Evolutionary conservation across 495 filamentous ascomycete species (phyloP).

Genomic region (Neurospora cerealis): DNA sequence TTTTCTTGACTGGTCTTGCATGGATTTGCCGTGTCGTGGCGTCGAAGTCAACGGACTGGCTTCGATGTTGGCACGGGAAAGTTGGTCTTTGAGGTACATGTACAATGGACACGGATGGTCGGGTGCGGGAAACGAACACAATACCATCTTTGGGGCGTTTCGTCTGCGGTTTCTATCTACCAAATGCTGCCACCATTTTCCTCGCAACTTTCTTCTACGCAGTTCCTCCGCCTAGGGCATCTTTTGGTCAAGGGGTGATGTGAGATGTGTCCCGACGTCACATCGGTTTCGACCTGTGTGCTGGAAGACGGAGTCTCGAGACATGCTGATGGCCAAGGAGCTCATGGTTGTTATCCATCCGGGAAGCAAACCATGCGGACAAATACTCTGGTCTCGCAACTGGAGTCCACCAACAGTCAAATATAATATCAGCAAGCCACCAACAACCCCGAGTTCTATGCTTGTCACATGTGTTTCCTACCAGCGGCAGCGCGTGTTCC

Average conservation of each 20-base stretch:
- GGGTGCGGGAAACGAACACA: constrained; percentile 25
- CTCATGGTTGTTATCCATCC: background rate
- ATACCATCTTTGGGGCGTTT: constrained; percentile 31
- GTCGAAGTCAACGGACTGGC: constrained; percentile 15
- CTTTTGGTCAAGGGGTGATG: background rate
- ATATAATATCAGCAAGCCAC: background rate
- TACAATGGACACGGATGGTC: constrained; percentile 28
- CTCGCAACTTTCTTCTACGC: background rate
- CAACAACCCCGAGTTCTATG: background rate
- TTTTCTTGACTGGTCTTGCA: constrained; percentile 20
- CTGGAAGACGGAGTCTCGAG: background rate
- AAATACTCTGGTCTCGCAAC: background rate
- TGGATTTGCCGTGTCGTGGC: constrained; percentile 19
- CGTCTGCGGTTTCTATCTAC: constrained; percentile 23
- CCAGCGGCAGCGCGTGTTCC: background rate
- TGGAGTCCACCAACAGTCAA: background rate
- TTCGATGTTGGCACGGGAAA: constrained; percentile 23
- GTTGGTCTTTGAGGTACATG: constrained; percentile 23
- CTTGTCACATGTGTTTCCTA: background rate
- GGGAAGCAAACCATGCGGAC: background rate
- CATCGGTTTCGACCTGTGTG: background rate
- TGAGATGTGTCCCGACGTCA: background rate
- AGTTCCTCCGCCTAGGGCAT: background rate
- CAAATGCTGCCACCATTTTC: constrained; percentile 21
- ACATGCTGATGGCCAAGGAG: background rate